These are phyloP conservation scores for Talaromyces sp. DNA, from an alignment of 2,329 filamentous ascomycete species.

Conservation along the genomic window DNA sequence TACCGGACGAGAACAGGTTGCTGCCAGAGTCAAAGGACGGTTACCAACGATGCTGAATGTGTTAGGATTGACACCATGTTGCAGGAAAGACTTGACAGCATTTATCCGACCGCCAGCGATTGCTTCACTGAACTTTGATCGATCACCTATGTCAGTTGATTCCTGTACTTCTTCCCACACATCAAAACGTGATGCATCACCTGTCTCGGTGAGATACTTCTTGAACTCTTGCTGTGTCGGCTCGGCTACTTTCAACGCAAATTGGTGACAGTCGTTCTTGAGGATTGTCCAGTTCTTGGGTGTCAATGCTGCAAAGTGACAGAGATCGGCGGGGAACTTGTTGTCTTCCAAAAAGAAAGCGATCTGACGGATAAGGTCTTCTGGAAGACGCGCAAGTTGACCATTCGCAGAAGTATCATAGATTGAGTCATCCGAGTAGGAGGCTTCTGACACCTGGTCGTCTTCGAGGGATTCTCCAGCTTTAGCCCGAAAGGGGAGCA, in stretches of 20 bases:
- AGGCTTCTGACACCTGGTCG: not conserved
- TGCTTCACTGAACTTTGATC: conserved; percentile 10
- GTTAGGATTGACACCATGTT: conserved; percentile 3
- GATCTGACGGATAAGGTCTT: not conserved
- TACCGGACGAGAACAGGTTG: not conserved
- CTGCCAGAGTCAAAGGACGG: conserved; percentile 5
- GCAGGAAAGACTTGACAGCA: conserved; percentile 8
- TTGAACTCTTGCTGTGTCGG: conserved; percentile 8
- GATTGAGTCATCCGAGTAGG: not conserved
- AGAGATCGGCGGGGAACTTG: not conserved
- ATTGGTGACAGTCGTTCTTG: not conserved
- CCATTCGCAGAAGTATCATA: not conserved
- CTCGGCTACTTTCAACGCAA: conserved; percentile 6
- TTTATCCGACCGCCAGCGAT: not conserved
- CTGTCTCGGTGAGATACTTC: not conserved
- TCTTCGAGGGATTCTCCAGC: not conserved
- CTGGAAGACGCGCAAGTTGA: conserved; percentile 5
- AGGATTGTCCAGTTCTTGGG: not conserved
- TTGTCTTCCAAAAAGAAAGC: not conserved
- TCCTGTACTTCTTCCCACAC: not conserved
- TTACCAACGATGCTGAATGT: not conserved
- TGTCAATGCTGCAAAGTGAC: conserved; percentile 4
- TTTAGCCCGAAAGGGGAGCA: not conserved
- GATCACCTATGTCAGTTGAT: not conserved
- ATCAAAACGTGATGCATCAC: not conserved